phyloP scores from a whole-genome alignment of 208 protist genomes.

The Trypanosoma conorhini region DNA sequence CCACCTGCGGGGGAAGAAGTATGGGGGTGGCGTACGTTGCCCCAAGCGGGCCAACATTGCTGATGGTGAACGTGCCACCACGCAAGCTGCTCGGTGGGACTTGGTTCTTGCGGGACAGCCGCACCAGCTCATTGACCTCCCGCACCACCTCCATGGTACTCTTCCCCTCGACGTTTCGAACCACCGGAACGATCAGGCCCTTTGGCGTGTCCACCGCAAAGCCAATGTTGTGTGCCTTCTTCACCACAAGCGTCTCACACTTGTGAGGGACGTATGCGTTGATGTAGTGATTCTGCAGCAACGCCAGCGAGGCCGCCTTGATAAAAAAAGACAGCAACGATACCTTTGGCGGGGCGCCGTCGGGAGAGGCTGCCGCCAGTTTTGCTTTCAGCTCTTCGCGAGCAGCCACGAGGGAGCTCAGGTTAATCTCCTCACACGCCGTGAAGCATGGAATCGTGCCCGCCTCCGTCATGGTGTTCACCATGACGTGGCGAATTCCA shows the following conservation, averaged over 20 bases:
- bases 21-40: constrained; percentile 92
- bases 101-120: constrained; percentile 46
- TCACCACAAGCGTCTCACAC: constrained; percentile 67
- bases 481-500: constrained; percentile 84
- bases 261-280: constrained; percentile 78
- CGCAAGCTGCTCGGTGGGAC: constrained; percentile 66
- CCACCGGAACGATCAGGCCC: constrained; percentile 95
- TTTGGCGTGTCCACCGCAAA: constrained; percentile 96
- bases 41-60: constrained; percentile 97
- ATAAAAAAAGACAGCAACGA: constrained; percentile 95
- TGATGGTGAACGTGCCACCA: constrained; percentile 95
- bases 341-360: constrained; percentile 40
- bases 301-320: constrained; percentile 93
- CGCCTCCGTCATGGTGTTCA: constrained; percentile 92
- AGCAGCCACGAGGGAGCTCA: constrained; percentile 73
- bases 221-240: constrained; percentile 94
- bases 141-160: constrained; percentile 92
- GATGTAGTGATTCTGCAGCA: constrained; percentile 85
- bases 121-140: constrained; percentile 89
- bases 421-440: constrained; percentile 87
- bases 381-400: constrained; percentile 50
- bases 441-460: constrained; percentile 89
- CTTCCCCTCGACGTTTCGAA: constrained; percentile 89
- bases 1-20: constrained; percentile 90
- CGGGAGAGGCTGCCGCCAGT: constrained; percentile 25